Base-by-base conservation (phyloP, 805 yeast species). In the Kuraishia floccosa region DNA sequence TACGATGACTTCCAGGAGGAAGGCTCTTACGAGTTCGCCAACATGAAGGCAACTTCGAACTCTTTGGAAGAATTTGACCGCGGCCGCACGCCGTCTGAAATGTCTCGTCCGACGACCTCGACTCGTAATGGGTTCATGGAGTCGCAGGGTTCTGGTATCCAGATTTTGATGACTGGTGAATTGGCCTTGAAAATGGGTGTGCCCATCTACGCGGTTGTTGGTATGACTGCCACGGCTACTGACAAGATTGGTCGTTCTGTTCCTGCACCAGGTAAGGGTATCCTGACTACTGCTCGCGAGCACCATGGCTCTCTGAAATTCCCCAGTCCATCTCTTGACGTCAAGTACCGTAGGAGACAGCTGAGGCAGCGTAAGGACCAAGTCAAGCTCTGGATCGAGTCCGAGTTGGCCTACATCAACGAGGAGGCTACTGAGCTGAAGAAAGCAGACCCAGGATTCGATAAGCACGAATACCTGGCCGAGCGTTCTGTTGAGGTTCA, bases 201-300 rank as follows among this genome's bases (percentile, higher is more conserved):
- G 46, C 99, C 99, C 55, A 84, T 91, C 49, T 84, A 93, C 49
- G 98, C 96, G 61, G 76, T 91, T 39, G 69, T 87, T 46, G 98
- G 94, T 33, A 63, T 87, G 72, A 72, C 96, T 35, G 89, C 96
- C 34, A 93, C 97, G 50, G 98, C 98, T 32, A 74, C 94, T 38
- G 99, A 91, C 61, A 93, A 87, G 76, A 89, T 89, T 56, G 96
- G 97, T 54, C 81, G 96, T 65, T 87, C 97, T 30, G 89, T 91
- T 43, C 99, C 99, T 43, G 98, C 98, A 53, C 99, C 99, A 63
- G 99, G 99, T 58, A 85, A 89, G 67, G 99, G 99, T 79, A 82
- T 91, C 44, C 72, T 91, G 68, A 91, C 98, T 38, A 85, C 95
- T 52, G 98, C 98, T 36, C 79, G 94, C 52, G 98, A 93, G 65